Conservation (phyloP, 2,329 filamentous ascomycete species). For the Aureobasidium zeae region DNA sequence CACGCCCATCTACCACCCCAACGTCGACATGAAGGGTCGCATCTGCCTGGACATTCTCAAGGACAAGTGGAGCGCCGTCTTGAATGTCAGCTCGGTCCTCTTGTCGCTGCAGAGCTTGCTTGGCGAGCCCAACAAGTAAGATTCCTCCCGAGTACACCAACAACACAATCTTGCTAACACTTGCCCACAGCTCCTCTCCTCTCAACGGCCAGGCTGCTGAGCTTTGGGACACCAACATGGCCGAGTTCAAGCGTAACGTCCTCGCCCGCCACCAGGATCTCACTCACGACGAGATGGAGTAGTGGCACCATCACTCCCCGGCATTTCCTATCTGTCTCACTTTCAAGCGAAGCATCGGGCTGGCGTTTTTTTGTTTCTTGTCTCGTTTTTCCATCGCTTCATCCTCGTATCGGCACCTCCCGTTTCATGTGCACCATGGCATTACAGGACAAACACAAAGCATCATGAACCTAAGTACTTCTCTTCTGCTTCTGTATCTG, state of each 20-base stretch:
- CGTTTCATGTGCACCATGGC: too few species aligned
- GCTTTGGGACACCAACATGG: conserved; percentile 82
- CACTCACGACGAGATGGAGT: conserved; percentile 33
- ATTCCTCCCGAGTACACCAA: background rate
- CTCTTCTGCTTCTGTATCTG: too few species aligned
- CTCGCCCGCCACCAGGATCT: conserved; percentile 53
- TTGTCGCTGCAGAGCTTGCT: conserved; percentile 90
- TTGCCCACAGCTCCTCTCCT: conserved; percentile 62
- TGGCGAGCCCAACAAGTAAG: conserved; percentile 96
- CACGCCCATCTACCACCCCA: conserved; percentile 98
- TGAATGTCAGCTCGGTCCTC: conserved; percentile 90
- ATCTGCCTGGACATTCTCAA: conserved; percentile 98
- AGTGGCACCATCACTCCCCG: background rate
- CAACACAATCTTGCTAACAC: conserved; percentile 1
- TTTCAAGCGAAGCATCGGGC: conserved; percentile 9
- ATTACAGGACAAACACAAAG: too few species aligned
- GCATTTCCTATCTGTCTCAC: background rate
- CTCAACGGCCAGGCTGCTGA: conserved; percentile 94
- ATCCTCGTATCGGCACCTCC: too few species aligned
- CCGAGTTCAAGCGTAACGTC: conserved; percentile 75
- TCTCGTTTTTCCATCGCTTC: conserved; percentile 17
- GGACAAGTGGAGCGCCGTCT: conserved; percentile 96
- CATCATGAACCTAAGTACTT: too few species aligned
- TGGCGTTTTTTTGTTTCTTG: conserved; percentile 6
- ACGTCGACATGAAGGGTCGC: conserved; percentile 91